These are phyloP conservation scores for Rosellinia necatrix DNA, from an alignment of 2,329 filamentous ascomycete species.

Conservation along the genomic window DNA sequence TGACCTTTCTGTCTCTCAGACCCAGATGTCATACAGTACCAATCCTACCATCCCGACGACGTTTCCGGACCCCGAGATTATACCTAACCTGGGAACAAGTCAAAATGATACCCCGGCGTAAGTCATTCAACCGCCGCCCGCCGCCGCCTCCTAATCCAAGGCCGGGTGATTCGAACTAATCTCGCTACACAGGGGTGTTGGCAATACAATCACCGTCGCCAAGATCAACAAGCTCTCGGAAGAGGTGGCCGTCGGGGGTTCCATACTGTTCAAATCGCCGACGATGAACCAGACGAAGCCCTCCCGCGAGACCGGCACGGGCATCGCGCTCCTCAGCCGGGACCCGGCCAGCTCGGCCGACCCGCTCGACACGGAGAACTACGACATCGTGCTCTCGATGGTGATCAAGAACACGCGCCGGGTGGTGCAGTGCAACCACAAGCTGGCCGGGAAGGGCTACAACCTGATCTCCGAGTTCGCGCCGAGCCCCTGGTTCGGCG, in stretches of 20 bases:
- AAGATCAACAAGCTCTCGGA: constrained; percentile 24
- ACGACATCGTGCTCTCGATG: constrained; percentile 24
- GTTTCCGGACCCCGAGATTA: constrained; percentile 15
- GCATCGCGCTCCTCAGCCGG: constrained; percentile 23
- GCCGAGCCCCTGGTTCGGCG: constrained; percentile 24
- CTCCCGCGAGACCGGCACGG: constrained; percentile 16
- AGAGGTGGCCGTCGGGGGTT: constrained; percentile 15
- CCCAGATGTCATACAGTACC: constrained; percentile 20
- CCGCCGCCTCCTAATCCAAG: too few relatives aligned
- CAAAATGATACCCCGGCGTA: background rate
- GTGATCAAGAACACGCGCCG: constrained; percentile 19
- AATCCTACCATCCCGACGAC: constrained; percentile 6
- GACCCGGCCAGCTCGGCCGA: constrained; percentile 13
- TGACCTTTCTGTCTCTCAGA: constrained; percentile 20
- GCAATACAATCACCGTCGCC: constrained; percentile 18
- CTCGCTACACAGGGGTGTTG: constrained; percentile 10
- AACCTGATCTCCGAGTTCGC: constrained; percentile 13
- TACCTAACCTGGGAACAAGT: constrained; percentile 19
- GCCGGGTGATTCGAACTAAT: background rate
- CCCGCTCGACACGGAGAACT: constrained; percentile 22
- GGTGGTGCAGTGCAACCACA: constrained; percentile 23
- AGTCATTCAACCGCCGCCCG: background rate
- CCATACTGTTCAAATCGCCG: constrained; percentile 22
- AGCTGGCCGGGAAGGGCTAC: constrained; percentile 20
- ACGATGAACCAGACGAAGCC: constrained; percentile 19